phyloP scores from a whole-genome alignment of 305 asterid species.

The Fraxinus dipetala region DNA sequence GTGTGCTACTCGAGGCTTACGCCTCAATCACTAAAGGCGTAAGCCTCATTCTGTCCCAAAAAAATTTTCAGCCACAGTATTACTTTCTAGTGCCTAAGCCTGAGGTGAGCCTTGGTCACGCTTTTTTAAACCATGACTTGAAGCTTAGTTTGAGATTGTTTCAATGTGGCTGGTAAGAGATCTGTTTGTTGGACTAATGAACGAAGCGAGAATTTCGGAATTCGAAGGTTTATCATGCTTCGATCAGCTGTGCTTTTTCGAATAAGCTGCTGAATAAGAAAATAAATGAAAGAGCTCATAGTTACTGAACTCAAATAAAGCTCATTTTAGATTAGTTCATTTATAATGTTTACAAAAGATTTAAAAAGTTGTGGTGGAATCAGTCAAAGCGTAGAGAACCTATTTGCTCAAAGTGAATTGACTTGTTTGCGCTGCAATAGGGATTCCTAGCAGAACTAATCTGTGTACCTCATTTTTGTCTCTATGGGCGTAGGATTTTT shows the following conservation, averaged over 20 bases:
- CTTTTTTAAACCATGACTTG: neutral
- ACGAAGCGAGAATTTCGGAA: neutral
- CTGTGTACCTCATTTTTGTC: neutral
- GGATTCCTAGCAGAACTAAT: neutral
- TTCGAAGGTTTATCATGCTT: neutral
- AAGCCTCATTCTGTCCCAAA: neutral
- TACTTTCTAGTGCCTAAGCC: neutral
- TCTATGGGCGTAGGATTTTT: neutral
- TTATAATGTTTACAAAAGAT: neutral
- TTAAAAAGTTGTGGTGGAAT: neutral
- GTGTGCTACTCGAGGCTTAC: neutral
- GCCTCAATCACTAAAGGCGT: neutral
- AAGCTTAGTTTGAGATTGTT: neutral
- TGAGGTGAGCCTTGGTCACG: no score
- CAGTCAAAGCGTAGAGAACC: neutral
- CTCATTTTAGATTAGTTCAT: neutral
- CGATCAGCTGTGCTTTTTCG: neutral
- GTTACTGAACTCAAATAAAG: neutral
- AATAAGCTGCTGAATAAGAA: neutral
- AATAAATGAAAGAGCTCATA: neutral
- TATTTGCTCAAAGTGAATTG: neutral
- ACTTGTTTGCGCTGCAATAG: neutral
- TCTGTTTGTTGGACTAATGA: neutral
- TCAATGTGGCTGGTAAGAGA: neutral
- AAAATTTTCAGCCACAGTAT: neutral